These are phyloP conservation scores for Fusarium sp. DNA, from an alignment of 2,329 filamentous ascomycete species.

Conservation along the genomic window DNA sequence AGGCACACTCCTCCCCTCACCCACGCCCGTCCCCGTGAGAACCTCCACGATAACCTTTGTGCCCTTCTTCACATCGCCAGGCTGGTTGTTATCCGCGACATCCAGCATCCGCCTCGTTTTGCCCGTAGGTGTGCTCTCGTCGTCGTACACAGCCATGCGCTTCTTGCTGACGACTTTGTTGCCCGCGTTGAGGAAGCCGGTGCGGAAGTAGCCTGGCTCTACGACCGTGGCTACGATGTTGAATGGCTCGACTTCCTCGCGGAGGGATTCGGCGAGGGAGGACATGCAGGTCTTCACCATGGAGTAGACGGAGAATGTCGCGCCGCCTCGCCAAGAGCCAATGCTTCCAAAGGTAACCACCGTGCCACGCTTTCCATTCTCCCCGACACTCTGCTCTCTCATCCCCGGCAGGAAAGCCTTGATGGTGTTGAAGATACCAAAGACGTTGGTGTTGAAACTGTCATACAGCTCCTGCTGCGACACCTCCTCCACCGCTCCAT, in stretches of 20 bases:
- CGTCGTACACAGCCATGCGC: slow-evolving; percentile 52
- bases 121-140: slow-evolving; percentile 49
- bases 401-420: slow-evolving; percentile 63
- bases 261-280: slow-evolving; percentile 59
- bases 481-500: slow-evolving; percentile 58
- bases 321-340: slow-evolving; percentile 57
- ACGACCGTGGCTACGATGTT: slow-evolving; percentile 58
- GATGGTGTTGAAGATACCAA: slow-evolving; percentile 63
- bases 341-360: slow-evolving; percentile 63
- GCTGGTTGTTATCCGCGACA: slow-evolving; percentile 61
- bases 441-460: slow-evolving; percentile 66
- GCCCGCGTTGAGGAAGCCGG: slow-evolving; percentile 58
- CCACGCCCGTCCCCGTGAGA: slow-evolving; percentile 63
- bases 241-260: slow-evolving; percentile 60
- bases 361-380: slow-evolving; percentile 41
- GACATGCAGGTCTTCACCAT: slow-evolving; percentile 62
- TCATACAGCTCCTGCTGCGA: slow-evolving; percentile 54
- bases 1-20: slow-evolving; percentile 63
- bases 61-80: slow-evolving; percentile 68
- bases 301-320: slow-evolving; percentile 56
- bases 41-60: slow-evolving; percentile 66
- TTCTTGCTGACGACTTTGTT: slow-evolving; percentile 46
- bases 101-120: slow-evolving; percentile 49
- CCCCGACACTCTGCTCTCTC: slow-evolving; percentile 52
- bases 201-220: slow-evolving; percentile 68